Evolutionary conservation across 768 basidiomycete species (phyloP), one percentile per base, ranked within the genome.

Genomic region (Lactifluus volemus): DNA sequence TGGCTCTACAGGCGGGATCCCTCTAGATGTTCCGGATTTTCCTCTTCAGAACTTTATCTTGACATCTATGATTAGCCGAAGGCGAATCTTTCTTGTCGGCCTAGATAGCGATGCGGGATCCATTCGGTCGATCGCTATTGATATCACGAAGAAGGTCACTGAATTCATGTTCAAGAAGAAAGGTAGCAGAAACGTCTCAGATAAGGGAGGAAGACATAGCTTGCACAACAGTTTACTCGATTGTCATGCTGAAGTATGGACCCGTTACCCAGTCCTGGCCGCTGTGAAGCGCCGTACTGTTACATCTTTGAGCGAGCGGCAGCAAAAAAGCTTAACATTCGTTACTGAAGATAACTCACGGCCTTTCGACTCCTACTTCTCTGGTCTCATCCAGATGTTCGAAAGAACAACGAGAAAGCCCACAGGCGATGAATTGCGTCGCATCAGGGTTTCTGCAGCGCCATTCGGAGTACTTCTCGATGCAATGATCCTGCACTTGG

Each of bases 91-190:
- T 65, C 56, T 82, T 9, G 25, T 84, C 5, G 63, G 65, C 9
- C 68, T 84, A 4, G 75, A 81, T 54, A 61, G 68, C 8, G 38
- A 68, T 4, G 32, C 68, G 1, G 71, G 67, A 3, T 52, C 58
- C 17, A 77, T 76, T 53, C 67, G 63, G n/a, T 85, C 84, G 0
- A 42, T 79, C 17, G 76, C 72, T 0, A 66, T 85, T 51, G 74
- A 79, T 39, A 83, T 85, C 63, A 82, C 81, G 4, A 78, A 77
- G 54, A 81, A 80, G 58, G 70, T 75, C 8, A 83, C 84, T 1
- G 81, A 84, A 57, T 84, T 81, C 60, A 75, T 73, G 53, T 84
- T 86, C 73, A 74, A 75, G 59, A 75, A 78, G 60, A 78, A 73
- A 39, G 77, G 74, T 0, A 41, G 36, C 21, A 68, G 67, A 9